A percentile compares a stretch with the other conserved stretches of the same genome.
These are phyloP conservation scores for Diaporthe australafricana DNA, from an alignment of 2,329 filamentous ascomycete species.

Conservation along the genomic window DNA sequence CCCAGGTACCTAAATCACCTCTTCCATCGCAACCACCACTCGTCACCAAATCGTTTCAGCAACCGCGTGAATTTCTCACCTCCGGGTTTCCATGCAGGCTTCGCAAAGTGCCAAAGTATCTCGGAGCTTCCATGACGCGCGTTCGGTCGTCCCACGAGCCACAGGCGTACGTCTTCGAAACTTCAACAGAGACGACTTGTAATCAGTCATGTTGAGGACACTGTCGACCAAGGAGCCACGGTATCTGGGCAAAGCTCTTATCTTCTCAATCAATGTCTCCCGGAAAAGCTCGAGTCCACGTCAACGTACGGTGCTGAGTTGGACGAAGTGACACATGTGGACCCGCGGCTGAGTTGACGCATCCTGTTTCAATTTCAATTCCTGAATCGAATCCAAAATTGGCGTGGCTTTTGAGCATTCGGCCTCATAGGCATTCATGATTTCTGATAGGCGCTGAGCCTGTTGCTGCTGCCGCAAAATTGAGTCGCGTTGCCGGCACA, in stretches of 20 bases:
- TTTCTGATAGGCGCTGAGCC: conserved; percentile 46
- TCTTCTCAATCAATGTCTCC: not conserved
- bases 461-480: conserved; percentile 54
- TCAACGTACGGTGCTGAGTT: conserved; percentile 1
- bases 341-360: not conserved
- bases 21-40: not conserved
- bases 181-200: not conserved
- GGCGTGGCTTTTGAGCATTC: not conserved
- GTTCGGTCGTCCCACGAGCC: not conserved
- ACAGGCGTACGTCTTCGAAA: not conserved
- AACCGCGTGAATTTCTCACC: not conserved
- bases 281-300: not conserved
- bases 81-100: not conserved
- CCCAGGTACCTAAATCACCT: not conserved
- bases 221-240: not conserved
- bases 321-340: not conserved
- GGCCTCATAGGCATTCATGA: not conserved
- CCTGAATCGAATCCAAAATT: not conserved
- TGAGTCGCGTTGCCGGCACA: conserved; percentile 52
- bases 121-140: not conserved
- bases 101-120: not conserved
- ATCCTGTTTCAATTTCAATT: not conserved
- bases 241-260: not conserved
- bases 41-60: not conserved
- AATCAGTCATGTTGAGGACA: not conserved